A percentile compares a stretch with the other conserved stretches of the same genome.
phyloP scores from a whole-genome alignment of 2,329 filamentous ascomycete species.

The Diaporthe aspalathi region DNA sequence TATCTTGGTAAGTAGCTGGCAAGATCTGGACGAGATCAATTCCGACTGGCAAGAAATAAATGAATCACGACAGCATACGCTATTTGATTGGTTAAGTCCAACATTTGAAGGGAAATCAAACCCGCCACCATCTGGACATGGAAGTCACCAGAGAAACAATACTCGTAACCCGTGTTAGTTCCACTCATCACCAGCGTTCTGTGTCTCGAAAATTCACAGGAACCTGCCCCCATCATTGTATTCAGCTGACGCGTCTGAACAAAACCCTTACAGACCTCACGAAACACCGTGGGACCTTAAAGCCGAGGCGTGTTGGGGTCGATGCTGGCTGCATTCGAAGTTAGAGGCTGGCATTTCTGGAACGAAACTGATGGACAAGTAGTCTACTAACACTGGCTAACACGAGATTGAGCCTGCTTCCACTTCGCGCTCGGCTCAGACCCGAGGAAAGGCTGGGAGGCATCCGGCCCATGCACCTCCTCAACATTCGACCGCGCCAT shows the following conservation, averaged over 20 bases:
- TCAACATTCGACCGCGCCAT: not conserved
- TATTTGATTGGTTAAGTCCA: not conserved
- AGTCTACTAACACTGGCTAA: slow-evolving; percentile 23
- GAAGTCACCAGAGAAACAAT: not conserved
- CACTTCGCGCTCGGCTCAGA: not conserved
- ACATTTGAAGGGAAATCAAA: too few relatives aligned
- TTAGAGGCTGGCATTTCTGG: not conserved
- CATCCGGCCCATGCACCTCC: not conserved
- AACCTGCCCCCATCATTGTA: too few relatives aligned
- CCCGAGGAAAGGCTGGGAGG: slow-evolving; percentile 24
- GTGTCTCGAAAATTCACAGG: not conserved
- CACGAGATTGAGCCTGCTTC: slow-evolving; percentile 11
- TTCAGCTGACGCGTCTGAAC: too few relatives aligned
- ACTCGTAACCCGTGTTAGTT: fast-evolving
- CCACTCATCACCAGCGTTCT: not conserved
- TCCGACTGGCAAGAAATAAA: too few relatives aligned
- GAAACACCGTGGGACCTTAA: not conserved
- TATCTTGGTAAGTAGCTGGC: too few relatives aligned
- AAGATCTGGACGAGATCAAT: not conserved
- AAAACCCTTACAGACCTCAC: too few relatives aligned
- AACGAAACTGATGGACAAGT: too few relatives aligned
- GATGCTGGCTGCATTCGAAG: not conserved
- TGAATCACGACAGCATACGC: too few relatives aligned
- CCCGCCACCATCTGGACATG: too few relatives aligned
- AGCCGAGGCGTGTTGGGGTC: not conserved